A percentile compares a stretch with the other conserved stretches of the same genome.
These are phyloP conservation scores for Acorus calamus DNA, from an alignment of 106 monocot species.

Conservation along the genomic window DNA sequence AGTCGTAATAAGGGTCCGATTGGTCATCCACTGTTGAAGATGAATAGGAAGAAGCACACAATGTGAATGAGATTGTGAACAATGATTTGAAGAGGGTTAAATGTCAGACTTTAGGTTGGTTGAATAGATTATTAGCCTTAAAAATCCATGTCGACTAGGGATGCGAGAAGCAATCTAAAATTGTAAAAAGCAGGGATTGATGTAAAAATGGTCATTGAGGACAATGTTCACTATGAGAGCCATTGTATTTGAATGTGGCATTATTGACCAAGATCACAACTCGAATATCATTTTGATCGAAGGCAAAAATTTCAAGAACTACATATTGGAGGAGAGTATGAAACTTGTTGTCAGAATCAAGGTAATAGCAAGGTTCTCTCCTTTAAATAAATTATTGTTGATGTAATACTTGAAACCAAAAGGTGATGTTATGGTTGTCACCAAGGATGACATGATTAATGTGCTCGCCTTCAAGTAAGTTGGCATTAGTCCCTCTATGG, in stretches of 20 bases:
- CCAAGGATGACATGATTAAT: slow-evolving; percentile 35
- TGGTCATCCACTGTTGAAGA: too few relatives aligned
- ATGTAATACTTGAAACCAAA: slow-evolving; percentile 32
- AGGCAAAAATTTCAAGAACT: slow-evolving; percentile 25
- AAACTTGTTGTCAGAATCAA: slow-evolving; percentile 19
- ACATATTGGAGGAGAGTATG: slow-evolving; percentile 15
- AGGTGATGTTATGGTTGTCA: slow-evolving; percentile 38
- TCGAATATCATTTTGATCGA: not conserved
- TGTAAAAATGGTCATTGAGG: slow-evolving; percentile 11
- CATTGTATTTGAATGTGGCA: slow-evolving; percentile 8
- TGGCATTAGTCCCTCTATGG: slow-evolving; percentile 42
- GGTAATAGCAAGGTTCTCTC: slow-evolving; percentile 33
- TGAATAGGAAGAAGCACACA: too few relatives aligned
- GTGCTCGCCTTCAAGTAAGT: slow-evolving; percentile 38
- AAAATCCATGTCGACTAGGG: too few relatives aligned
- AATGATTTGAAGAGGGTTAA: too few relatives aligned
- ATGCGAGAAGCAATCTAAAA: too few relatives aligned
- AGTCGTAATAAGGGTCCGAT: too few relatives aligned
- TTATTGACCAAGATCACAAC: not conserved
- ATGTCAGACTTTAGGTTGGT: too few relatives aligned
- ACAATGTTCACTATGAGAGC: slow-evolving; percentile 10
- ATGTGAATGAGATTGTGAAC: too few relatives aligned
- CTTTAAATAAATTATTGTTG: slow-evolving; percentile 27
- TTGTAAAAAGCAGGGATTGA: too few relatives aligned
- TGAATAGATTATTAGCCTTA: too few relatives aligned